Conservation (phyloP, 768 basidiomycete species). For the Cystofilobasidium ferigula region DNA sequence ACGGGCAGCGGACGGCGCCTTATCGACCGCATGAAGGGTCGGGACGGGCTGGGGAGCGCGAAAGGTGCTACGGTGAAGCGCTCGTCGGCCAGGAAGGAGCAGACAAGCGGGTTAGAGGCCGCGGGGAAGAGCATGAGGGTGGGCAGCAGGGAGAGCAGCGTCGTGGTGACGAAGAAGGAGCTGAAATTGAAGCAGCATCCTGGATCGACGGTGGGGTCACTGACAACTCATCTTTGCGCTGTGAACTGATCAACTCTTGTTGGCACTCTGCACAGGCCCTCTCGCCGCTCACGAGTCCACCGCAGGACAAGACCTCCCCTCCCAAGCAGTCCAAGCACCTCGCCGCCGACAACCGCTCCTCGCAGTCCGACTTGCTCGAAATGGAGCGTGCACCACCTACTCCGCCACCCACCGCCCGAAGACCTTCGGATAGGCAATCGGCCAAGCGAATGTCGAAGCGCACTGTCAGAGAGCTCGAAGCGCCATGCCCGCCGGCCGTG, state of each 20-base stretch:
- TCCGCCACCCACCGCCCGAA: not conserved
- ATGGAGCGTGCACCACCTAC: not conserved
- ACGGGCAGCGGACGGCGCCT: not conserved
- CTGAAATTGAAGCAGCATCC: too few species aligned
- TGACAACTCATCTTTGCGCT: too few species aligned
- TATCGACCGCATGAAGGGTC: constrained; percentile 1
- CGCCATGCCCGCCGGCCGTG: too few species aligned
- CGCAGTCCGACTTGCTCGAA: not conserved
- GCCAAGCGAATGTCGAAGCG: not conserved
- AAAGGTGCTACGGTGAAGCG: too few species aligned
- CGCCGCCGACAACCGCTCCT: not conserved
- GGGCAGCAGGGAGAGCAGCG: too few species aligned
- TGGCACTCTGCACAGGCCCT: too few species aligned
- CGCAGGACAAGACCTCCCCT: not conserved
- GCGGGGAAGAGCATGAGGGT: too few species aligned
- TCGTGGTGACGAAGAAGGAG: too few species aligned
- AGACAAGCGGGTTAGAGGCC: not conserved
- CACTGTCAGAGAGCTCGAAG: not conserved
- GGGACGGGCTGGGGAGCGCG: not conserved
- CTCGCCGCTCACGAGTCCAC: too few species aligned
- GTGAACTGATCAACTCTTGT: too few species aligned
- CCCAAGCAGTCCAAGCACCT: not conserved
- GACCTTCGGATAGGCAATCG: not conserved
- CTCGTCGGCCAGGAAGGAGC: not conserved
- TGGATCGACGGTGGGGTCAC: too few species aligned